These are phyloP conservation scores for Helicosporidium sp. DNA, from an alignment of 139 green algal species.

Conservation along the genomic window DNA sequence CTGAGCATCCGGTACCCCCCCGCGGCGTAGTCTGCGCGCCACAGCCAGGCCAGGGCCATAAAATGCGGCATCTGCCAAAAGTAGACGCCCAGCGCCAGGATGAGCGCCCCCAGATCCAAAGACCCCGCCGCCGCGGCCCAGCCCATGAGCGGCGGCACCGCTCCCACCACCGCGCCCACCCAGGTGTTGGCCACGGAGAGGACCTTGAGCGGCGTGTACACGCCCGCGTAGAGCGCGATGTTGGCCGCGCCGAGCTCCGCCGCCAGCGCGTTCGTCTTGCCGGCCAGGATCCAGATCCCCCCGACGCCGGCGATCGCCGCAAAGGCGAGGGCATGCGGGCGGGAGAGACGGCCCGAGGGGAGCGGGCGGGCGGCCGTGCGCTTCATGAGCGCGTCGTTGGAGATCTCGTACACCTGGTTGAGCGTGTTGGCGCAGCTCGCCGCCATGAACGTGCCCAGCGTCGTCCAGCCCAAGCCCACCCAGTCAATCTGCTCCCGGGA, in stretches of 20 bases:
- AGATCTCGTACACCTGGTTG: constrained; percentile 84
- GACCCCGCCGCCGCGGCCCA: constrained; percentile 59
- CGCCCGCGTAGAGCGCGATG: constrained; percentile 79
- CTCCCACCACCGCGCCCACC: constrained; percentile 90
- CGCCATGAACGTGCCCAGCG: constrained; percentile 63
- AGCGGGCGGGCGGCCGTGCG: constrained; percentile 76
- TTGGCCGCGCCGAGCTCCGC: constrained; percentile 72
- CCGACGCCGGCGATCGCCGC: constrained; percentile 37
- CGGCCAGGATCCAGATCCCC: constrained; percentile 47
- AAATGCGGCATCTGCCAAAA: constrained; percentile 98
- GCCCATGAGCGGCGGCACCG: constrained; percentile 92
- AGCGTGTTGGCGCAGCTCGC: constrained; percentile 80
- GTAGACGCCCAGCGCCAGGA: constrained; percentile 76
- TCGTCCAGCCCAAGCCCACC: constrained; percentile 50
- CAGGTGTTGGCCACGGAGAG: constrained; percentile 75
- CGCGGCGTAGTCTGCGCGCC: constrained; percentile 33
- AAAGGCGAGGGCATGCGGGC: constrained; percentile 57
- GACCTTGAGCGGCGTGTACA: constrained; percentile 95
- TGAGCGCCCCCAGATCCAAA: constrained; percentile 27
- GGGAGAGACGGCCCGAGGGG: constrained; percentile 52
- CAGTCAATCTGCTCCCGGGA: constrained; percentile 51
- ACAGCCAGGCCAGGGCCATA: constrained; percentile 87
- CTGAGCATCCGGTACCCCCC: constrained; percentile 83
- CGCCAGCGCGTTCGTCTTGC: constrained; percentile 62
- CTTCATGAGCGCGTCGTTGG: constrained; percentile 65